A percentile compares a stretch with the other conserved stretches of the same genome.
Evolutionary conservation across 192 early-diverging fungal species (phyloP).

Genomic region (Radiomyces spectabilis): DNA sequence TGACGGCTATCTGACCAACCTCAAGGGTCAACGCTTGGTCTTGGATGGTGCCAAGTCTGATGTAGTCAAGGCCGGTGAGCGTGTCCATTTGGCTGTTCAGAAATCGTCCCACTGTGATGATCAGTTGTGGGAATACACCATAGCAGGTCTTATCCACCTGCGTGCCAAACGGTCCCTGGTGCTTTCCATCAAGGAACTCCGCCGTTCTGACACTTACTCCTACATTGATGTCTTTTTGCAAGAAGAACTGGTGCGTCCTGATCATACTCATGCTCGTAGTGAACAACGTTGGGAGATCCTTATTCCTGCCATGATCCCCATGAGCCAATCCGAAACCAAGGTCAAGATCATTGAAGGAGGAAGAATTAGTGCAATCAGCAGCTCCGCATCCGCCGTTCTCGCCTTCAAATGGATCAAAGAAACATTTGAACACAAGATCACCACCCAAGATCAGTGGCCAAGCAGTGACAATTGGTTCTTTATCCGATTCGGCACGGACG

Average conservation of each 20-base stretch:
- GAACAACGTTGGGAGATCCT: constrained; percentile 21
- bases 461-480: constrained; percentile 17
- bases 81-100: constrained; percentile 7
- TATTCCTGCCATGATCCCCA: constrained; percentile 7
- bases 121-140: constrained; percentile 16
- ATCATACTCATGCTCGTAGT: constrained; percentile 5
- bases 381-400: constrained; percentile 9
- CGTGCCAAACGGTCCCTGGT: constrained; percentile 3
- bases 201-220: not conserved
- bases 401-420: constrained; percentile 21
- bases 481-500: constrained; percentile 8
- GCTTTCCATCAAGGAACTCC: constrained; percentile 12
- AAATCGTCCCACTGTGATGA: not conserved
- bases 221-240: constrained; percentile 5
- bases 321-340: not conserved
- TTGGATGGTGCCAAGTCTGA: constrained; percentile 3
- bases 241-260: constrained; percentile 1
- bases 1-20: constrained; percentile 10
- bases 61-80: constrained; percentile 11
- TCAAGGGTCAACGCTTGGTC: constrained; percentile 14
- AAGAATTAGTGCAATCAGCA: constrained; percentile 8
- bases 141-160: constrained; percentile 9
- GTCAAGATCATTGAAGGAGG: constrained; percentile 6
- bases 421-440: constrained; percentile 5
- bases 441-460: constrained; percentile 11